Evolutionary conservation across 1,284 basidiomycete species (phyloP), one percentile per base, ranked within the genome.

Genomic region (Macrocystidia cucumis): DNA sequence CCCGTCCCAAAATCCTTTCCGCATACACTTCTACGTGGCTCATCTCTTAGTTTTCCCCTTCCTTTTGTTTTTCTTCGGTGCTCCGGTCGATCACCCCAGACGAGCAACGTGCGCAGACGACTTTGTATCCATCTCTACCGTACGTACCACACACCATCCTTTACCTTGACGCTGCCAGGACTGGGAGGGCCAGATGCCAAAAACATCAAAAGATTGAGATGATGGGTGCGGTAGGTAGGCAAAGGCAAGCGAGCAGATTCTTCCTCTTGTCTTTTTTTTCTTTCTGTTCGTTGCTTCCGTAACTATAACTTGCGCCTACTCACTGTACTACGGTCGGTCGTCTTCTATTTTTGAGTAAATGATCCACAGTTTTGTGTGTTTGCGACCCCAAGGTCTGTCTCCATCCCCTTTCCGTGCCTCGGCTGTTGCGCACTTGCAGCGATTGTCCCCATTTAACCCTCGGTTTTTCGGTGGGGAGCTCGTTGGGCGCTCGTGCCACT

Each of bases 271-370:
- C 37, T 6, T 34, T 25, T 25, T 25, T 25, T 25, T 25, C 23
- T 12, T 12, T 25, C 8, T 8, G 8, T 25, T 12, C 22, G 9
- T 29, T 33, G 13, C 31, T 28, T 18, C 29, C 33, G 28, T 34
- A 21, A 23, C 25, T 24, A 36, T 26, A 20, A 34, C 23, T 34
- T 44, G 41, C 39, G 23, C 42, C 23, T 34, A 9, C 27, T 22
- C 17, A 9, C 28, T 25, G 25, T 37, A 31, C 31, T 30, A 42
- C 40, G 43, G 43, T 44, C 29, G 40, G 43, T 38, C 31, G 23
- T 35, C 25, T 38, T n/a, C n/a, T n/a, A n/a, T n/a, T n/a, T n/a
- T n/a, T n/a, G n/a, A n/a, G n/a, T n/a, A n/a, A n/a, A n/a, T n/a
- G n/a, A n/a, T n/a, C n/a, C n/a, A n/a, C n/a, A n/a, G n/a, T n/a